Base-by-base conservation (phyloP, 192 early-diverging fungal species). In the Phycomyces blakesleeanus region DNA sequence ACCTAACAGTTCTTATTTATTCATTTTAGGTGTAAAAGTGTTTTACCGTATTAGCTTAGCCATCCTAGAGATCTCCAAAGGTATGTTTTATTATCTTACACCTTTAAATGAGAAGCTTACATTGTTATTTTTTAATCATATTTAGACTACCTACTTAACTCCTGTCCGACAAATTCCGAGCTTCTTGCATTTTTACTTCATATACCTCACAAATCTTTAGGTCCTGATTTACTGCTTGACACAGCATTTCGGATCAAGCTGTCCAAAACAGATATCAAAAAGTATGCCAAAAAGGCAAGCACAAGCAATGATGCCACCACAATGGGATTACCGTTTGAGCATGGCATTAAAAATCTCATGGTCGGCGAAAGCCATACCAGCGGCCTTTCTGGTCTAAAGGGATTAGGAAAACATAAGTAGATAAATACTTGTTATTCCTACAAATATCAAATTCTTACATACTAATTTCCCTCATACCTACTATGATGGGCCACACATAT, bases 31-130 rank as follows among this genome's bases (percentile, higher is more conserved):
- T 0, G 78, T 86, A 52, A 96, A 98, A 64, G 84, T 88, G 5
- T 80, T 95, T 51, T 94, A 93, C 71, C 75, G 93, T 22, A 80
- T 89, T 16, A 89, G 91, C 0, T 67, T 98, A 29, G 92, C 84
- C 4, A 90, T 98, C 47, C 55, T 93, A 42, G 56, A 68, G 11
- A 24, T 77, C 11, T 75, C 67, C 39, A 67, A 78, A 79, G 66
- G 81, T 85, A 74, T n/a, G n/a, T n/a, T n/a, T n/a, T n/a, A n/a
- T n/a, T n/a, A n/a, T n/a, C n/a, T n/a, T n/a, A n/a, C n/a, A n/a
- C n/a, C n/a, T n/a, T n/a, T n/a, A n/a, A n/a, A n/a, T n/a, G n/a
- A n/a, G n/a, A 42, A 26, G 7, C 38, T 9, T 34, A 9, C 4
- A 1, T 40, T 14, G 18, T 9, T 22, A 26, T 10, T 51, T 24